Conservation (phyloP, 2,329 filamentous ascomycete species). For the Colletotrichum theobromicola region DNA sequence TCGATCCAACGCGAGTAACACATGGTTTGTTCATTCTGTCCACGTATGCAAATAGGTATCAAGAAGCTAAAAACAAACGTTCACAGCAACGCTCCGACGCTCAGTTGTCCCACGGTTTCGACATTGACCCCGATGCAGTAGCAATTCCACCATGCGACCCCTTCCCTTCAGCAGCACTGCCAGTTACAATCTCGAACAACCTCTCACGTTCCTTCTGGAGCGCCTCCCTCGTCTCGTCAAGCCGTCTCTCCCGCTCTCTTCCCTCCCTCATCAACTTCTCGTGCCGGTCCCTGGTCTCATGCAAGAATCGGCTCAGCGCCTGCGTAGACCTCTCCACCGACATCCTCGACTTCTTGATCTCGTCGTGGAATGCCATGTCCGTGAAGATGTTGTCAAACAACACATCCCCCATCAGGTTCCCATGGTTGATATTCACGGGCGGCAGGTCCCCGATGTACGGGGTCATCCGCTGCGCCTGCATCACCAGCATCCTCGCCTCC, state of each 20-base stretch:
- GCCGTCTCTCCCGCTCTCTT: slow-evolving; percentile 27
- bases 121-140: neutral
- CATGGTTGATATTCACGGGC: slow-evolving; percentile 46
- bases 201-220: slow-evolving; percentile 50
- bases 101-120: neutral
- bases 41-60: neutral
- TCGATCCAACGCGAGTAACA: accelerated
- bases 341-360: slow-evolving; percentile 49
- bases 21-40: neutral
- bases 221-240: slow-evolving; percentile 38
- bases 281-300: slow-evolving; percentile 35
- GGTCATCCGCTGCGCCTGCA: slow-evolving; percentile 45
- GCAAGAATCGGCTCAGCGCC: slow-evolving; percentile 35
- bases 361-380: slow-evolving; percentile 56
- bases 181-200: slow-evolving; percentile 40
- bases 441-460: slow-evolving; percentile 43
- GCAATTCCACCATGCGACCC: neutral
- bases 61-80: neutral
- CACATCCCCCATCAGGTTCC: slow-evolving; percentile 53
- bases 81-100: neutral
- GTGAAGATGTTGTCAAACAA: slow-evolving; percentile 62
- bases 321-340: slow-evolving; percentile 40
- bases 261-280: slow-evolving; percentile 35
- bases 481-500: slow-evolving; percentile 43
- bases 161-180: neutral